Evolutionary conservation across 1,284 basidiomycete genomes (phyloP).

Genomic region (Sporisorium sorghi): DNA sequence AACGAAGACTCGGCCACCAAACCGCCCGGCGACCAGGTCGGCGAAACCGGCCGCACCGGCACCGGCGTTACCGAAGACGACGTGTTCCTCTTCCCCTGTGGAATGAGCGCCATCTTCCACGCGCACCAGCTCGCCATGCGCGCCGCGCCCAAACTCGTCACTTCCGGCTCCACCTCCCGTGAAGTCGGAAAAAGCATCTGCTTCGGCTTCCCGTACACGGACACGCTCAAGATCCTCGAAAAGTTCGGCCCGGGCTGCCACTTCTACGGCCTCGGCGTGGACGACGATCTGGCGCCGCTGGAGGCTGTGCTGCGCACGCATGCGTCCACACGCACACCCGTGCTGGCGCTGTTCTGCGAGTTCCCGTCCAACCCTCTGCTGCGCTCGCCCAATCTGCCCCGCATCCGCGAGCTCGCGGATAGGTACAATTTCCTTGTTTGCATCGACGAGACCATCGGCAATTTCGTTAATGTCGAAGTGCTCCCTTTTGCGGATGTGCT

Average conservation of each 20-base stretch:
- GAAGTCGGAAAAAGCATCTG: slow-evolving; percentile 56
- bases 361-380: slow-evolving; percentile 95
- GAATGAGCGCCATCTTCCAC: slow-evolving; percentile 93
- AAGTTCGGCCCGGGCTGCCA: slow-evolving; percentile 97
- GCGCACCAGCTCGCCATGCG: slow-evolving; percentile 76
- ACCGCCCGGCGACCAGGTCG: slow-evolving; percentile 67
- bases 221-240: slow-evolving; percentile 94
- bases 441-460: slow-evolving; percentile 95
- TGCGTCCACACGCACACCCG: slow-evolving; percentile 70
- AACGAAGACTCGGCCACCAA: slow-evolving; percentile 29
- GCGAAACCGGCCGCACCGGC: slow-evolving; percentile 50
- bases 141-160: slow-evolving; percentile 27
- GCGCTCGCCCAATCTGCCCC: slow-evolving; percentile 82
- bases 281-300: slow-evolving; percentile 80
- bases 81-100: slow-evolving; percentile 86
- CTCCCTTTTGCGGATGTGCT: slow-evolving; percentile 89
- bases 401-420: slow-evolving; percentile 84
- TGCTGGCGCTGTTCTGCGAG: slow-evolving; percentile 77
- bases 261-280: slow-evolving; percentile 86
- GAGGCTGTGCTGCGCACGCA: slow-evolving; percentile 75
- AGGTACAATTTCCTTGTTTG: slow-evolving; percentile 88
- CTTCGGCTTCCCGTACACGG: slow-evolving; percentile 90
- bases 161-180: neutral
- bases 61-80: slow-evolving; percentile 76
- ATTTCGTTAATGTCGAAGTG: slow-evolving; percentile 94